Percentiles rank a stretch among this genome's conserved stretches.
These are phyloP conservation scores for Phytophthora sp. DNA, from an alignment of 352 stramenopile genomes.

Conservation along the genomic window DNA sequence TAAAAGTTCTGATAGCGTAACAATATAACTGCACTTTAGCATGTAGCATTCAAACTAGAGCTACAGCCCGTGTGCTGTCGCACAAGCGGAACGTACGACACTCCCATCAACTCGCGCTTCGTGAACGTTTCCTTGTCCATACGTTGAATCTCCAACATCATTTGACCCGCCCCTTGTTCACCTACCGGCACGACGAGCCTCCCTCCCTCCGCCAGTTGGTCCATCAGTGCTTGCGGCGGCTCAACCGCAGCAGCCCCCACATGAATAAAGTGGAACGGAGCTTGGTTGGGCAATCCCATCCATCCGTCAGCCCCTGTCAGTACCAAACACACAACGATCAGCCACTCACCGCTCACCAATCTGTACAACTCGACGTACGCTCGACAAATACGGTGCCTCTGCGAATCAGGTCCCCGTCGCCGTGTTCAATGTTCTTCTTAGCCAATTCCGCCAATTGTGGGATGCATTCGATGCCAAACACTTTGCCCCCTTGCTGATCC, in stretches of 20 bases:
- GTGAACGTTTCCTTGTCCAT: constrained; percentile 45
- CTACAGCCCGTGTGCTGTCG: constrained; percentile 52
- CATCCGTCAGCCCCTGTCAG: constrained; percentile 88
- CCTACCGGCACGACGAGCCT: constrained; percentile 94
- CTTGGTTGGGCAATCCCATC: constrained; percentile 87
- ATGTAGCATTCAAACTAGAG: not conserved
- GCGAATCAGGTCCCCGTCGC: constrained; percentile 84
- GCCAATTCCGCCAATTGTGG: constrained; percentile 86
- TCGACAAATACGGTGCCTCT: constrained; percentile 57
- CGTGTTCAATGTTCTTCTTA: constrained; percentile 78
- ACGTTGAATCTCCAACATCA: constrained; percentile 80
- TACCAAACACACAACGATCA: not conserved
- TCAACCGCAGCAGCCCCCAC: constrained; percentile 93
- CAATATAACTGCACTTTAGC: no score
- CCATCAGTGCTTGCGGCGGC: constrained; percentile 89
- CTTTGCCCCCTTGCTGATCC: constrained; percentile 34
- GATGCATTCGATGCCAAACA: constrained; percentile 94
- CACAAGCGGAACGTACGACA: constrained; percentile 82
- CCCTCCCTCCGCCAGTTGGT: constrained; percentile 87
- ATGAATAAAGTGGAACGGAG: constrained; percentile 97
- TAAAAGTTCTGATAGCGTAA: no score
- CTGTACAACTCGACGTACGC: constrained; percentile 28
- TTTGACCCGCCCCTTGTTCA: constrained; percentile 58
- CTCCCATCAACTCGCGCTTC: constrained; percentile 65
- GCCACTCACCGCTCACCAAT: not conserved